phyloP scores from a whole-genome alignment of 192 early-diverging fungal species.

The Dimargaris cristalligena region DNA sequence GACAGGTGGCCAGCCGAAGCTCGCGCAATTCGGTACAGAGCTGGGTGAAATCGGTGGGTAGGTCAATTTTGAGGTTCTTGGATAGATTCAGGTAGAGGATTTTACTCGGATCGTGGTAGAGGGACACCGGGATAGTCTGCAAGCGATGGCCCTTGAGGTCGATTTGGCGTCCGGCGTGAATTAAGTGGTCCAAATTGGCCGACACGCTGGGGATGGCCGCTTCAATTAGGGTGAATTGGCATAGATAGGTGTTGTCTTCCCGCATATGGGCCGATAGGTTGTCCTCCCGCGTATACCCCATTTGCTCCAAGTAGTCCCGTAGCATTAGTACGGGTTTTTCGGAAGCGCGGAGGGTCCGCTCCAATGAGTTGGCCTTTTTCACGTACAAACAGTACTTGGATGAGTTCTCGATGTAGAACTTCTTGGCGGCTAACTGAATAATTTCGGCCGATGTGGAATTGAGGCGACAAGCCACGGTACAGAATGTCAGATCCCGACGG shows the following conservation, averaged over 20 bases:
- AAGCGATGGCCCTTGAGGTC: constrained; percentile 56
- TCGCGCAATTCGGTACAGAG: constrained; percentile 45
- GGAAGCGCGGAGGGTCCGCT: constrained; percentile 44
- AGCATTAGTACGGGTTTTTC: constrained; percentile 65
- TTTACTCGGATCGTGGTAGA: constrained; percentile 49
- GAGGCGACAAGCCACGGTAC: constrained; percentile 51
- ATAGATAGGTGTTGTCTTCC: constrained; percentile 73
- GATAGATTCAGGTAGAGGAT: constrained; percentile 69
- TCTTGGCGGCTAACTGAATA: constrained; percentile 52
- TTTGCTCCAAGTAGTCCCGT: constrained; percentile 50
- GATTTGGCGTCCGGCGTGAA: constrained; percentile 38
- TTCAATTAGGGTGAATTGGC: constrained; percentile 58
- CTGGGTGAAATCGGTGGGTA: constrained; percentile 72
- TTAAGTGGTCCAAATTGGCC: constrained; percentile 22
- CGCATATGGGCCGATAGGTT: constrained; percentile 59
- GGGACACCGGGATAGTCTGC: constrained; percentile 60
- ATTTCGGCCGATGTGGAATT: constrained; percentile 58
- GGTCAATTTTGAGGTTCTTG: constrained; percentile 58
- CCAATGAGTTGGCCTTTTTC: constrained; percentile 33
- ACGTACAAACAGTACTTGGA: constrained; percentile 28
- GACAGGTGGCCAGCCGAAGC: constrained; percentile 52
- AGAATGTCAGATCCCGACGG: constrained; percentile 61
- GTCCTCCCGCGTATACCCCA: constrained; percentile 64
- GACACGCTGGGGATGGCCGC: constrained; percentile 31
- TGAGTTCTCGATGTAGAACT: constrained; percentile 65